phyloP scores from a whole-genome alignment of 768 basidiomycete genomes.

The Leccinellum albellum region DNA sequence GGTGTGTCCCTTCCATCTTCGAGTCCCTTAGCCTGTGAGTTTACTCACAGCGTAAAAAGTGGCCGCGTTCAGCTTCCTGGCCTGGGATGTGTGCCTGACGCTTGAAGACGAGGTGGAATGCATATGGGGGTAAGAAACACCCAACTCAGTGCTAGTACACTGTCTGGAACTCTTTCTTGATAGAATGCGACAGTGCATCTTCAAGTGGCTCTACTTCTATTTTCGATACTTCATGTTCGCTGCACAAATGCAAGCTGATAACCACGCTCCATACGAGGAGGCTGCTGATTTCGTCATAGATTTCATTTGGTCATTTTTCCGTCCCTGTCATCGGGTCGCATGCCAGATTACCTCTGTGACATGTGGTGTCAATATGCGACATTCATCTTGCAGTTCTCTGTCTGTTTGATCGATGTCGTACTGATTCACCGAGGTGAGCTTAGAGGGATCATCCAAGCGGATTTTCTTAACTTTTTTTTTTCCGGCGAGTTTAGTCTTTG shows the following conservation, averaged over 20 bases:
- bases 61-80: constrained; percentile 22
- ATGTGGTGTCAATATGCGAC: constrained; percentile 9
- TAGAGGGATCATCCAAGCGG: not conserved
- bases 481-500: constrained; percentile 12
- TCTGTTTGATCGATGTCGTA: constrained; percentile 17
- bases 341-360: constrained; percentile 3
- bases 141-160: too few relatives aligned
- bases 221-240: constrained; percentile 15
- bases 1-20: not conserved
- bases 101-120: constrained; percentile 24
- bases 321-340: constrained; percentile 7
- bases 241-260: constrained; percentile 6
- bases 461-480: not conserved
- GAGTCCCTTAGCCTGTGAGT: not conserved
- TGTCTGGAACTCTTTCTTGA: not conserved
- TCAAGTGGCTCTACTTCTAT: constrained; percentile 19
- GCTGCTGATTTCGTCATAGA: constrained; percentile 2
- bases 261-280: not conserved
- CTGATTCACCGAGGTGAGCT: constrained; percentile 24
- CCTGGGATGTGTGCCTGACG: constrained; percentile 28
- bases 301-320: constrained; percentile 5
- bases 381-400: constrained; percentile 6
- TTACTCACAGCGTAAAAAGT: constrained; percentile 13
- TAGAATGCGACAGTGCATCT: constrained; percentile 9
- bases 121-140: constrained; percentile 28